Base-by-base conservation (phyloP, 1,284 basidiomycete species). In the Hortiboletus rubellus region DNA sequence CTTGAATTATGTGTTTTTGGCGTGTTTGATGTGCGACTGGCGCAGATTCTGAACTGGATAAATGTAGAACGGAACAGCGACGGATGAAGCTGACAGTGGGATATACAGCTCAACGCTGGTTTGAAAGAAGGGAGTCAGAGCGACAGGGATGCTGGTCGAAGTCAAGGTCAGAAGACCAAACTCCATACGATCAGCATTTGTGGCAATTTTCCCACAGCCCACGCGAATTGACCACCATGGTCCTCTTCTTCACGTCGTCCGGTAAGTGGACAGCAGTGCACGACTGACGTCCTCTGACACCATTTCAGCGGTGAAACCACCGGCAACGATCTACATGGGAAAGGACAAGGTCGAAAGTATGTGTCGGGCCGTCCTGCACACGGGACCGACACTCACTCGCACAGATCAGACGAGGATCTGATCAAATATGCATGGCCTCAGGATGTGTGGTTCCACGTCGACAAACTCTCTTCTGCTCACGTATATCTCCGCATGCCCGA, bases 291-390 rank as follows among this genome's bases (percentile, higher is more conserved):
- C 7, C 47, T 34, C 45, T 59, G 36, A 66, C 15, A 1, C 12
- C 0, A 11, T 14, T 0, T 7, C 30, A 89, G 87, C 73, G 40
- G 67, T 75, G 18, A 74, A 82, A 38, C 92, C 93, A 1, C 80
- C 91, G 1, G 88, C 82, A 4, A 84, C 78, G 22, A 81, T 97
- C 58, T 97, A 96, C 76, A 96, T 97, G 92, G 96, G 96, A 40
- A 87, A 86, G 69, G 96, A 99, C 81, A 98, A 99, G 77, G 87
- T 92, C 60, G 95, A 96, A 79, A 97, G 94, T 96, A 68, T 65
- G 88, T 77, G 33, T 52, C 42, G 11, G n/a, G 31, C 43, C 59
- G 56, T 41, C 46, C 45, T 41, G 31, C 43, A 30, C 49, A 36
- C 56, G 36, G 44, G 17, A 30, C 49, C 63, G 60, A 52, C 34